Evolutionary conservation across 2,329 filamentous ascomycete species (phyloP), one percentile per base, ranked within the genome.

Genomic region (Colletotrichum abscissum): DNA sequence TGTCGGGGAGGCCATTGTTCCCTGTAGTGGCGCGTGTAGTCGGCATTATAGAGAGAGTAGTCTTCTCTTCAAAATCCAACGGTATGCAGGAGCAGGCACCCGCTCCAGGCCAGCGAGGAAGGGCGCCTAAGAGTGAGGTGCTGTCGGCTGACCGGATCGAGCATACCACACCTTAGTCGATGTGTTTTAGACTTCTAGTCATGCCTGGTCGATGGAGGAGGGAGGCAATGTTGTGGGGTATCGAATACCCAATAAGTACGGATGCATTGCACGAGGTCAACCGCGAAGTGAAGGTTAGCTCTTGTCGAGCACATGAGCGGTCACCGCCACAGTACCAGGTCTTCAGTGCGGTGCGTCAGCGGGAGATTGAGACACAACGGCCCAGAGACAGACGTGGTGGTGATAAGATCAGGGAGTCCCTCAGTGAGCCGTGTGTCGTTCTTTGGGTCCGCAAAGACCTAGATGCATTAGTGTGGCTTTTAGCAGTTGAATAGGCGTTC

Each of bases 391-490:
- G 28, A 30, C 30, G 42, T 7, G 49, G n/a, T 63, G 46, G 58
- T 16, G 6, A n/a, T 14, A n/a, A 30, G n/a, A 38, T 35, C 26
- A 19, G 24, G 30, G 33, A 46, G 19, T 71, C n/a, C 24, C 30
- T 24, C 16, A 28, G 33, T 46, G 52, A 46, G 54, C 28, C 14
- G 49, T 57, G 22, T 30, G 26, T 56, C 52, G 16, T 28, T 42
- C 30, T 22, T 42, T 55, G 49, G 42, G 16, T 35, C 66, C 59
- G 19, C 30, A 42, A 49, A 35, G 52, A 22, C 38, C 12, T 19
- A n/a, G 59, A 55, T 63, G 62, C 71, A 72, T 72, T 67, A 57
- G 67, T 24, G 38, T 66, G n/a, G 16, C 11, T 66, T 62, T 28
- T 68, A 62, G 56, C 33, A 62, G 26, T 67, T 42, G 71, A 35